Evolutionary conservation across 345 rosid species (phyloP).

Genomic region (Cochlearia excelsa): DNA sequence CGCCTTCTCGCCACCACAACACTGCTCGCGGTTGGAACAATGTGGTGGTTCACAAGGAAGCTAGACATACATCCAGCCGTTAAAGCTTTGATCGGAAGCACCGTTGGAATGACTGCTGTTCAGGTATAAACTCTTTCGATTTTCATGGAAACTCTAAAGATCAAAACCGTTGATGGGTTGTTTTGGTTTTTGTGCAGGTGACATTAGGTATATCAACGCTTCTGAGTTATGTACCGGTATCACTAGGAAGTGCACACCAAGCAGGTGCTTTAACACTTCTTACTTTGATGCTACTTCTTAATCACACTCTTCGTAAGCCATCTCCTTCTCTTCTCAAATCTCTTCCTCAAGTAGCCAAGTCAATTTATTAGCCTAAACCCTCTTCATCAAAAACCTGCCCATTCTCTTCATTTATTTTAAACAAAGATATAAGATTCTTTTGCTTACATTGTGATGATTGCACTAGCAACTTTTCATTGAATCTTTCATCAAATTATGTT

Average conservation of each 20-base stretch:
- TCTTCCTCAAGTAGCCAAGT: conserved; percentile 66
- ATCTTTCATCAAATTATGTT: not conserved
- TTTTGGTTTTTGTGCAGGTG: conserved; percentile 42
- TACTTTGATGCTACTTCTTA: conserved; percentile 71
- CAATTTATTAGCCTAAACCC: conserved; percentile 32
- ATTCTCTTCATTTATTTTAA: conserved; percentile 17
- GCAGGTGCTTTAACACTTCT: conserved; percentile 84
- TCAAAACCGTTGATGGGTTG: not conserved
- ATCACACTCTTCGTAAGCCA: conserved; percentile 74
- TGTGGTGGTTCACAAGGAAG: conserved; percentile 83
- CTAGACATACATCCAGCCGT: conserved; percentile 86
- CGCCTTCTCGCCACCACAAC: conserved; percentile 84
- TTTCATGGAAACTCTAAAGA: not conserved
- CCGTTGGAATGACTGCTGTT: conserved; percentile 73
- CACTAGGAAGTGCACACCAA: conserved; percentile 80
- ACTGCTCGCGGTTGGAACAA: conserved; percentile 47
- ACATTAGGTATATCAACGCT: conserved; percentile 82
- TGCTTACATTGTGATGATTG: not conserved
- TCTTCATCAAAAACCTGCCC: conserved; percentile 7
- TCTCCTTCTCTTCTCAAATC: conserved; percentile 69
- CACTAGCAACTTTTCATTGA: not conserved
- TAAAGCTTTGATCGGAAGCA: conserved; percentile 64
- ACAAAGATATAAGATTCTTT: conserved; percentile 22
- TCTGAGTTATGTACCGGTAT: conserved; percentile 77
- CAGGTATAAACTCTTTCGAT: conserved; percentile 47